Evolutionary conservation across 768 basidiomycete genomes (phyloP).

Genomic region (Favolaschia claudopus): DNA sequence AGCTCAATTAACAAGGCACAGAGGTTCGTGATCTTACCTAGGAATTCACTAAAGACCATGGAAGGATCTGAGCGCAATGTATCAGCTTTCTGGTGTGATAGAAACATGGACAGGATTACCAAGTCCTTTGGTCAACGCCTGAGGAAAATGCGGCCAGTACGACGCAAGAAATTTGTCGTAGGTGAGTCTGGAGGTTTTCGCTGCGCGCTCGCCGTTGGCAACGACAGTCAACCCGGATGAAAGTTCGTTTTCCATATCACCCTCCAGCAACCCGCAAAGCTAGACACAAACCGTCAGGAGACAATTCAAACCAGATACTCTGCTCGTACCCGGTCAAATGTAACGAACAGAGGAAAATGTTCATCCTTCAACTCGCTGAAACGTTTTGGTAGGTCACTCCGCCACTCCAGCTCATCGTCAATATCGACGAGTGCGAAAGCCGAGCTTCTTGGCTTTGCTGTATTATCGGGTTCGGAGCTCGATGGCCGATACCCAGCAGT

Average conservation of each 20-base stretch:
- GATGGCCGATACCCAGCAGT: conserved; percentile 33
- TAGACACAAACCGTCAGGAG: background rate
- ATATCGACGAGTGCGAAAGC: conserved; percentile 39
- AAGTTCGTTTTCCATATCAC: conserved; percentile 12
- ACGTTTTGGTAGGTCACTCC: conserved; percentile 53
- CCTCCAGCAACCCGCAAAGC: conserved; percentile 16
- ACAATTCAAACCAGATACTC: conserved; percentile 17
- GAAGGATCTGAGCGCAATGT: conserved; percentile 54
- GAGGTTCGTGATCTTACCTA: conserved; percentile 51
- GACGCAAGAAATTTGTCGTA: conserved; percentile 20
- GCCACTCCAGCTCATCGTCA: conserved; percentile 52
- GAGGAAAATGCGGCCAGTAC: conserved; percentile 46
- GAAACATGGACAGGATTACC: conserved; percentile 43
- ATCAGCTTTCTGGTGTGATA: background rate
- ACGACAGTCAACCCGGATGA: background rate
- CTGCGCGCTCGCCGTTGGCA: background rate
- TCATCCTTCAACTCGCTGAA: conserved; percentile 64
- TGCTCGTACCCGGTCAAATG: conserved; percentile 73
- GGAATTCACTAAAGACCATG: conserved; percentile 69
- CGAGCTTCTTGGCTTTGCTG: conserved; percentile 24
- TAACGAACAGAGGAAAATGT: conserved; percentile 76
- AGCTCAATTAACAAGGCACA: background rate
- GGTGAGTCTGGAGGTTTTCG: conserved; percentile 2
- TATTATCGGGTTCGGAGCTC: background rate
- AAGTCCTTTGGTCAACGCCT: conserved; percentile 56